Percentiles rank a stretch among this genome's conserved stretches.
phyloP scores from a whole-genome alignment of 106 monocot genomes.

The Ottelia alismoides region DNA sequence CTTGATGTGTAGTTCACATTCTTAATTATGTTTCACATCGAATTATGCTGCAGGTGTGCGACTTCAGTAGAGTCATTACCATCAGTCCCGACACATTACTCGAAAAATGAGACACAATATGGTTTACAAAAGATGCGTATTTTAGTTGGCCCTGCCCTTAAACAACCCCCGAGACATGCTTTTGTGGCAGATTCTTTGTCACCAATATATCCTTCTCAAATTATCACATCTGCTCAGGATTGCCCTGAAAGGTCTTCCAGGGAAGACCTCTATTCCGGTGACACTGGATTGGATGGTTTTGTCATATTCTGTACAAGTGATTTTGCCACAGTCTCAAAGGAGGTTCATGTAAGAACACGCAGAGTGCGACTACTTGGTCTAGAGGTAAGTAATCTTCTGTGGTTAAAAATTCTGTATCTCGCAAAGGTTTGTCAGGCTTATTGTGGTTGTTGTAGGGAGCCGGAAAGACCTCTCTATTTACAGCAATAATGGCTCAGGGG shows the following conservation, averaged over 20 bases:
- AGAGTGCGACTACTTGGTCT: constrained; percentile 74
- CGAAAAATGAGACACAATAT: constrained; percentile 20
- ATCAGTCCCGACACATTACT: constrained; percentile 31
- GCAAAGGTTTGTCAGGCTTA: too few species aligned
- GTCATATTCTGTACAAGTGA: constrained; percentile 74
- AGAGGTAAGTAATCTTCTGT: constrained; percentile 55
- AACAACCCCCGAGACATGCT: constrained; percentile 53
- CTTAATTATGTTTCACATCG: not conserved
- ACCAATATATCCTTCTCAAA: constrained; percentile 21
- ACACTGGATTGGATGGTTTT: constrained; percentile 32
- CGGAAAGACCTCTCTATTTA: constrained; percentile 79
- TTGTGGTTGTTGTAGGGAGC: constrained; percentile 34
- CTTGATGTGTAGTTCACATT: too few species aligned
- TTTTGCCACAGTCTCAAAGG: constrained; percentile 70
- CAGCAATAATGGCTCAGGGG: constrained; percentile 40
- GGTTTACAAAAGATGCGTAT: constrained; percentile 81
- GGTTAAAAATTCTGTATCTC: not conserved
- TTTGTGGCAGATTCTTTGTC: constrained; percentile 30
- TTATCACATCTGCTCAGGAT: constrained; percentile 8
- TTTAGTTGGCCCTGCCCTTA: constrained; percentile 66
- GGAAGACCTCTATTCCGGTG: constrained; percentile 13
- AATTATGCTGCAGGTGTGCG: constrained; percentile 46
- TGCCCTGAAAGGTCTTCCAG: constrained; percentile 3
- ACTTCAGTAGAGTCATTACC: constrained; percentile 70
- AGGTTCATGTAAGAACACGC: constrained; percentile 67